These are phyloP conservation scores for Stephania japonica DNA, from an alignment of 164 flowering plant genomes.

Conservation along the genomic window DNA sequence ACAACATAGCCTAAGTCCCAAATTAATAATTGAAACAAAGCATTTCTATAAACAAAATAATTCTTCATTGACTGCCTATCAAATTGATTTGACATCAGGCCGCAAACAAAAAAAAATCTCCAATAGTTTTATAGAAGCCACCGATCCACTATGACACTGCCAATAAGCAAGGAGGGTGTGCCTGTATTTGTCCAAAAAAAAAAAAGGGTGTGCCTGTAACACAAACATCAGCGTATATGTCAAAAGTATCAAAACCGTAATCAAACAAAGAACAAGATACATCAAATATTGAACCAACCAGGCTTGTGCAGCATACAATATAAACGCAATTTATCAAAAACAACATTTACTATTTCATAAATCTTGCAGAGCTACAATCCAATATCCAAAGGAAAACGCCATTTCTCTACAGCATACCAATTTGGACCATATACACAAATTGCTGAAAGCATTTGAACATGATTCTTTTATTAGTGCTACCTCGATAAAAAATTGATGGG, in stretches of 20 bases:
- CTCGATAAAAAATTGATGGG: too few species aligned
- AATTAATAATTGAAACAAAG: too few species aligned
- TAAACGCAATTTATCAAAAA: not conserved
- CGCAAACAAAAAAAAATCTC: not conserved
- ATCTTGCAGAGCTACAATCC: not conserved
- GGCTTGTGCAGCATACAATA: not conserved
- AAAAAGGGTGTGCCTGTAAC: too few species aligned
- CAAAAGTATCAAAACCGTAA: not conserved
- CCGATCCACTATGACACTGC: not conserved
- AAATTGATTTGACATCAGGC: not conserved
- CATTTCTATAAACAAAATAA: not conserved
- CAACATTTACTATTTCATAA: not conserved
- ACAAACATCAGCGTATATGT: not conserved
- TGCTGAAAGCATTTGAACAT: too few species aligned
- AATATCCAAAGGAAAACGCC: not conserved
- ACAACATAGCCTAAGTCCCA: too few species aligned
- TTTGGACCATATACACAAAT: too few species aligned
- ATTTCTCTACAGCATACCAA: too few species aligned
- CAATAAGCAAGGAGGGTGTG: not conserved
- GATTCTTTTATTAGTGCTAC: too few species aligned
- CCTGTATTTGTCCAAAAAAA: too few species aligned
- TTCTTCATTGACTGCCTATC: not conserved
- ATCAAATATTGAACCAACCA: not conserved
- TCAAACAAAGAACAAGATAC: not conserved
- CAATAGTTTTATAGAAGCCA: not conserved